A percentile compares a stretch with the other conserved stretches of the same genome.
Evolutionary conservation across 2,329 filamentous ascomycete species (phyloP).

Genomic region (Bipolaris sorokiniana): DNA sequence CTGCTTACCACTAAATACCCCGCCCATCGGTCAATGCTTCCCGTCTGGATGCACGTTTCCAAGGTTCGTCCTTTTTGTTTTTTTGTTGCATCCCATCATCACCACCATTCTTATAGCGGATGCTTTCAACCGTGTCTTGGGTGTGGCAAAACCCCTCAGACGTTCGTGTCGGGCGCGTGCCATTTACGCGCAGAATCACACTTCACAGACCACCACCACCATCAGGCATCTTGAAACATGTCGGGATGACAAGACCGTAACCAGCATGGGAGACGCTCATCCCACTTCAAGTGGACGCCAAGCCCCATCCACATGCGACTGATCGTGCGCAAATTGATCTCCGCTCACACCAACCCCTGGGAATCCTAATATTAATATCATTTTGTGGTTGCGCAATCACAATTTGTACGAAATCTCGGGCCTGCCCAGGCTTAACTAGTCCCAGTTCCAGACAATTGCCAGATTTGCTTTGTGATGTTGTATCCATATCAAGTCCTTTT

Average conservation of each 20-base stretch:
- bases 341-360: slow-evolving; percentile 7
- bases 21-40: slow-evolving; percentile 30
- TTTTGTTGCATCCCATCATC: slow-evolving; percentile 23
- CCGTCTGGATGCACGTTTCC: slow-evolving; percentile 22
- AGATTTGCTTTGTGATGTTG: background rate
- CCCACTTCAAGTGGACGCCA: slow-evolving; percentile 2
- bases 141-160: slow-evolving; percentile 12
- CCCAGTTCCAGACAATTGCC: background rate
- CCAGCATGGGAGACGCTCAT: slow-evolving; percentile 1
- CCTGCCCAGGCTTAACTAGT: background rate
- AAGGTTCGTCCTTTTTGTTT: slow-evolving; percentile 20
- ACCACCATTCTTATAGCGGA: slow-evolving; percentile 20
- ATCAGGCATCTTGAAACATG: slow-evolving; percentile 13
- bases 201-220: slow-evolving; percentile 9
- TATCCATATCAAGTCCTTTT: background rate
- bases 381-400: slow-evolving; percentile 4
- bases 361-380: slow-evolving; percentile 2
- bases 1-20: slow-evolving; percentile 27
- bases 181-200: slow-evolving; percentile 12
- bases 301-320: background rate
- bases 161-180: slow-evolving; percentile 17
- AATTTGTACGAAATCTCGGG: background rate
- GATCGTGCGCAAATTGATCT: slow-evolving; percentile 2
- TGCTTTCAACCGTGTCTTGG: slow-evolving; percentile 17
- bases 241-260: slow-evolving; percentile 1